phyloP scores from a whole-genome alignment of 768 basidiomycete genomes.

The Mycena filopes region DNA sequence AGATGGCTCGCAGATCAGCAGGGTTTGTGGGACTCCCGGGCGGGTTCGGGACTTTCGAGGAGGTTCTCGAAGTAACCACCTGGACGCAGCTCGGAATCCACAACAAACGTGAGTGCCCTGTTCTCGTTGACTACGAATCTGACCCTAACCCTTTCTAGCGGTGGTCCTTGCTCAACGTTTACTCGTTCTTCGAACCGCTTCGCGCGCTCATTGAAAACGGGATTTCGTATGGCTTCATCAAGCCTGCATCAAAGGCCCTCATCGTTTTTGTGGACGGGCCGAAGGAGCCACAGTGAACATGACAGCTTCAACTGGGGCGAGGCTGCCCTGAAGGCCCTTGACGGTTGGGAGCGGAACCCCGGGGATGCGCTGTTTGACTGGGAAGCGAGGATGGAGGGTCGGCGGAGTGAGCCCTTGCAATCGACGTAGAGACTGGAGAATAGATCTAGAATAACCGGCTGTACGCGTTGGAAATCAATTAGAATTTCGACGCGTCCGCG shows the following conservation, averaged over 20 bases:
- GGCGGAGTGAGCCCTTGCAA: constrained; percentile 22
- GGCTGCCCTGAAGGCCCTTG: constrained; percentile 72
- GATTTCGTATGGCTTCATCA: constrained; percentile 80
- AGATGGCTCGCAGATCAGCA: constrained; percentile 84
- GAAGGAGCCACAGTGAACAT: constrained; percentile 57
- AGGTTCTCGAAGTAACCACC: constrained; percentile 92
- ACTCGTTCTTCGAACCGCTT: constrained; percentile 86
- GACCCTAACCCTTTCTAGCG: constrained; percentile 59
- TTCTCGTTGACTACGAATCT: too few species aligned
- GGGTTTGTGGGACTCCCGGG: constrained; percentile 94
- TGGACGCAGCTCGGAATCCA: constrained; percentile 95
- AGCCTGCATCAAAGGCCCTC: constrained; percentile 65
- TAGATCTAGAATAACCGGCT: background rate
- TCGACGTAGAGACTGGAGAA: constrained; percentile 16
- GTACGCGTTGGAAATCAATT: background rate
- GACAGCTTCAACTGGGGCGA: constrained; percentile 81
- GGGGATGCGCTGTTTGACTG: constrained; percentile 57
- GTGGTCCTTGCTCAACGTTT: constrained; percentile 90
- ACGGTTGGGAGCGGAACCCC: constrained; percentile 60
- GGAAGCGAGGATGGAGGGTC: constrained; percentile 53
- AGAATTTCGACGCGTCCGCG: constrained; percentile 36
- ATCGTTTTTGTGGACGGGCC: constrained; percentile 84
- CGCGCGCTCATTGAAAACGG: constrained; percentile 76
- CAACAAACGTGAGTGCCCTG: constrained; percentile 71
- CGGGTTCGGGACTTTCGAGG: constrained; percentile 96